phyloP scores from a whole-genome alignment of 2,329 filamentous ascomycete genomes.

The Pseudogymnoascus destructans region DNA sequence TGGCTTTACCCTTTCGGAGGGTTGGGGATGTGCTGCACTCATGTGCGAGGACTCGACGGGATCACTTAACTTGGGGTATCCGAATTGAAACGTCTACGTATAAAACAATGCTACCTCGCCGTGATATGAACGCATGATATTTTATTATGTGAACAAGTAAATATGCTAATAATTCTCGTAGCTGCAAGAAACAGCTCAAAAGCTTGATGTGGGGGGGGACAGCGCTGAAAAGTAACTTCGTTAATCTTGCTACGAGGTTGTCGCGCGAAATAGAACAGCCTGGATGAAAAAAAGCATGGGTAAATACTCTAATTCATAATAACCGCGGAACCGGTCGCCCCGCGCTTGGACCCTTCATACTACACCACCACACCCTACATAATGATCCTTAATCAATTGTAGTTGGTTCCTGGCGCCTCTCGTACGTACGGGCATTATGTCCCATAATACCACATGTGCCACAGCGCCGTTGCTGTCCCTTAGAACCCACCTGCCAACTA shows the following conservation, averaged over 20 bases:
- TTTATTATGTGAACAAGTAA: not conserved
- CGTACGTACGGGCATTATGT: too few relatives aligned
- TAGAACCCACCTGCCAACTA: too few relatives aligned
- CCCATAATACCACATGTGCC: too few relatives aligned
- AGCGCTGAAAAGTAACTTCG: not conserved
- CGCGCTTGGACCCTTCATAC: not conserved
- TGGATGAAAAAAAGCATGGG: not conserved
- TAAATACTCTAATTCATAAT: slow-evolving; percentile 4
- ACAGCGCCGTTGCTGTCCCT: too few relatives aligned
- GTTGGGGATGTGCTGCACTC: slow-evolving; percentile 6
- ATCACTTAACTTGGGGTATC: slow-evolving; percentile 3
- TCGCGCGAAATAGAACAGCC: not conserved
- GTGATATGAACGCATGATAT: not conserved
- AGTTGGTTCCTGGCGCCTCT: too few relatives aligned
- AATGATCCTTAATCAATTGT: too few relatives aligned
- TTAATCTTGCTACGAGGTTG: not conserved
- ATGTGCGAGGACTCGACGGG: slow-evolving; percentile 4
- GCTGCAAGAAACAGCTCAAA: not conserved
- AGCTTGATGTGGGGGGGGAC: not conserved
- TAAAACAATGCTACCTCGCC: not conserved
- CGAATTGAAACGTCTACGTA: slow-evolving; percentile 9
- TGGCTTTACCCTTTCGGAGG: not conserved
- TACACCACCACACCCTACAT: too few relatives aligned
- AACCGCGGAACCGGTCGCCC: not conserved
- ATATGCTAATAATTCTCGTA: not conserved